These are phyloP conservation scores for Diaporthe sp. DNA, from an alignment of 2,329 filamentous ascomycete genomes.

Conservation along the genomic window DNA sequence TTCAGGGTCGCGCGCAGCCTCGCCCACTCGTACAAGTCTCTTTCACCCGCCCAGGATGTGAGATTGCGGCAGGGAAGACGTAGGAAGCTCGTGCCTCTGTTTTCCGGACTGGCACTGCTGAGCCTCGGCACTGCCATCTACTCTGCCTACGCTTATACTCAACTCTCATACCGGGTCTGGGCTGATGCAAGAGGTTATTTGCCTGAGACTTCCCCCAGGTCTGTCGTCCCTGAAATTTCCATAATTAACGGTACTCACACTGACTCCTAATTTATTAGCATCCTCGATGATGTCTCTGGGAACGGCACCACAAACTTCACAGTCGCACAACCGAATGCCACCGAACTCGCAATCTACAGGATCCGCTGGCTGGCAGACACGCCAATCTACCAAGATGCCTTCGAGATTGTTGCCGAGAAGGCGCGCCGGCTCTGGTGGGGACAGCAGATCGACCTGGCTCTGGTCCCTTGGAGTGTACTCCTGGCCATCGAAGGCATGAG, in stretches of 20 bases:
- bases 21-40: constrained; percentile 51
- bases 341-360: constrained; percentile 51
- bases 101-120: constrained; percentile 50
- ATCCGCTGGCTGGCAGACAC: constrained; percentile 68
- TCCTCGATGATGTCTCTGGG: constrained; percentile 17
- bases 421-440: constrained; percentile 73
- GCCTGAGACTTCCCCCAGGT: constrained; percentile 49
- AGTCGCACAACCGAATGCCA: constrained; percentile 40
- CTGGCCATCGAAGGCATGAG: constrained; percentile 71
- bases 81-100: constrained; percentile 50
- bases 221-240: background rate
- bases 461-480: constrained; percentile 68
- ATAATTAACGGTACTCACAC: background rate
- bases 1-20: constrained; percentile 51
- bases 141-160: constrained; percentile 48
- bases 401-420: constrained; percentile 68
- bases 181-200: constrained; percentile 51
- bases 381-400: constrained; percentile 64
- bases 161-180: constrained; percentile 56
- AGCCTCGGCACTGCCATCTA: constrained; percentile 49
- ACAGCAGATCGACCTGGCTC: constrained; percentile 69
- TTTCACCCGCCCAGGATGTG: constrained; percentile 54
- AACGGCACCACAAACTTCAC: constrained; percentile 18
- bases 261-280: constrained; percentile 8
- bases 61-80: constrained; percentile 52